Evolutionary conservation across 257 asterid species (phyloP), one percentile per base, ranked within the genome.

Genomic region (Lycium ferocissimum): DNA sequence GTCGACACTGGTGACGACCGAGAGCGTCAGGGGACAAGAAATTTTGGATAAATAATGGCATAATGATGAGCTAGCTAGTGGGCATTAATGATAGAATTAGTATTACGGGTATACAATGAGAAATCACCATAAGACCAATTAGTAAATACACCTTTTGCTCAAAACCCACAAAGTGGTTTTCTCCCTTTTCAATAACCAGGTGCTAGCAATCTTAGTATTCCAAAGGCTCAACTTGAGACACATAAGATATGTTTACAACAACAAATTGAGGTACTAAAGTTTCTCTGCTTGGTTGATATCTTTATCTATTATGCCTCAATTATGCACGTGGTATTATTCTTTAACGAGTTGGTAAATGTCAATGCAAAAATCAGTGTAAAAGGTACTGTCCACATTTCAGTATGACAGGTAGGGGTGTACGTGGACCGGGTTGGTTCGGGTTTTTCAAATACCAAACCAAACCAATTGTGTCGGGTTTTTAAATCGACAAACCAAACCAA

Each of bases 251-350:
- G 89, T 80, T 83, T 95, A 67, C 85, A 91, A 92, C 91, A 90
- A 62, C 97, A 93, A 88, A 94, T 94, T 88, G 93, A 94, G 98
- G 99, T 95, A 90, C 76, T 84, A 79, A 45, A 49, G 56, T 84
- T 80, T 66, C 82, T 18, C 57, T 37, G 69, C 45, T 84, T 18
- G 49, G 3, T 57, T 71, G 22, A 69, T 17, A 71, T 72, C 88
- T 65, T 81, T 82, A 43, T 5, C 49, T 56, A 1, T 79, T 45
- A 35, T 54, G 17, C 61, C 37, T 54, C 71, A 57, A 22, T 69
- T 62, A 79, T 49, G 18, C 79, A 76, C 63, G 26, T 65, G 73
- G 53, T 45, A 38, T 35, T 40, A 82, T 38, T 73, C 17, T 49
- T 13, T 40, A 26, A 22, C 15, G 33, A 73, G 80, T 22, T 22